Evolutionary conservation across 129 eudicot genomes (phyloP).

Genomic region (Flaveria bidentis): DNA sequence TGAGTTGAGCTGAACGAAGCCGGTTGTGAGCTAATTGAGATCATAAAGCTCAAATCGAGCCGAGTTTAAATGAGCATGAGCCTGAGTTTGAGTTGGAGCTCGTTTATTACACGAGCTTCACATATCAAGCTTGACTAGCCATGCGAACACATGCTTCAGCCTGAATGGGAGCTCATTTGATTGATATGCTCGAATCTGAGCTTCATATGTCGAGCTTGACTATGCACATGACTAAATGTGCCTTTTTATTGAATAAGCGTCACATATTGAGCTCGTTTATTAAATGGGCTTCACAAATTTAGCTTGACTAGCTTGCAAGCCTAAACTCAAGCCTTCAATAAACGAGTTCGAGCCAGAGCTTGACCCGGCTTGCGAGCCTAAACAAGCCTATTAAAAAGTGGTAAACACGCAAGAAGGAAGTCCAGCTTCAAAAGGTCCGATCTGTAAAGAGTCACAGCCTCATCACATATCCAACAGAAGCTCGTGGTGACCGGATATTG

Average conservation of each 20-base stretch:
- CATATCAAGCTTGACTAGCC: too few relatives aligned
- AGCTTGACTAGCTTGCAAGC: too few relatives aligned
- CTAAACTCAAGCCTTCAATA: not conserved
- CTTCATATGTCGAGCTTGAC: not conserved
- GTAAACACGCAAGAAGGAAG: not conserved
- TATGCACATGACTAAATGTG: too few relatives aligned
- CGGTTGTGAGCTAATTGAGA: not conserved
- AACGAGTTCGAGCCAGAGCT: not conserved
- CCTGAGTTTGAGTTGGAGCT: too few relatives aligned
- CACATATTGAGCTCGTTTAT: too few relatives aligned
- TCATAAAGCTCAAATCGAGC: not conserved
- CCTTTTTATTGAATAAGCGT: too few relatives aligned
- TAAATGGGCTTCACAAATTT: too few relatives aligned
- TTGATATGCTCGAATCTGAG: not conserved
- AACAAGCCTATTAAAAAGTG: not conserved
- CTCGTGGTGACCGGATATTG: not conserved
- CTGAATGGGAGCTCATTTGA: not conserved
- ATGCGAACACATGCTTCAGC: not conserved
- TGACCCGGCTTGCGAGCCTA: not conserved
- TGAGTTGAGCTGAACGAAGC: not conserved
- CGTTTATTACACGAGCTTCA: too few relatives aligned
- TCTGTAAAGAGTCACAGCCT: not conserved
- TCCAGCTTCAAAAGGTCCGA: not conserved
- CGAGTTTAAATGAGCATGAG: not conserved
- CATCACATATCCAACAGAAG: not conserved